Conservation (phyloP, 257 asterid species). For the Salvia hispanica region DNA sequence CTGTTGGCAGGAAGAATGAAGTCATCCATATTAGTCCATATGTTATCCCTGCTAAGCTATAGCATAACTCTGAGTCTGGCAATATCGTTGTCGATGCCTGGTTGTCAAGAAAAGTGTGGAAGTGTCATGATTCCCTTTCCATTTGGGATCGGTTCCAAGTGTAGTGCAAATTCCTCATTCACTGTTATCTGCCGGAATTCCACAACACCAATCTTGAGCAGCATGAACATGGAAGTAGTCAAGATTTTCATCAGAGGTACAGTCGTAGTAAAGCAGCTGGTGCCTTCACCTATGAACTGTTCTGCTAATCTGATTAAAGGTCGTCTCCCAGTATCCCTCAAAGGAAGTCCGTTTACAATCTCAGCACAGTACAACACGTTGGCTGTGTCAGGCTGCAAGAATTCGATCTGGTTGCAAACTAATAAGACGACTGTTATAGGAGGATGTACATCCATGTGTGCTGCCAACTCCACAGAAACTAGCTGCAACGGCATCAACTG, state of each 20-base stretch:
- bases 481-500: conserved; percentile 40
- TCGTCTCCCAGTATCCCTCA: conserved; percentile 17
- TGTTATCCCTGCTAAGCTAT: conserved; percentile 1
- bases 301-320: neutral
- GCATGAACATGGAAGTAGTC: conserved; percentile 27
- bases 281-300: conserved; percentile 29
- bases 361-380: conserved; percentile 25
- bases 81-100: conserved; percentile 22
- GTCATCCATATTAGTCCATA: neutral
- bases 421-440: neutral
- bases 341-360: conserved; percentile 36
- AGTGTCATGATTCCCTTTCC: conserved; percentile 47
- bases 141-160: conserved; percentile 39
- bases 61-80: neutral
- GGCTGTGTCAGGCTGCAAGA: conserved; percentile 35
- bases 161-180: conserved; percentile 33
- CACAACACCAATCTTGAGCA: conserved; percentile 30
- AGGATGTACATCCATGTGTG: conserved; percentile 41
- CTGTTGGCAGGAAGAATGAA: no score
- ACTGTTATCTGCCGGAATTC: conserved; percentile 30
- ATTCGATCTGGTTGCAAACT: conserved; percentile 7
- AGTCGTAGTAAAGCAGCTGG: conserved; percentile 27
- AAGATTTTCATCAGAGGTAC: neutral
- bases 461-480: neutral
- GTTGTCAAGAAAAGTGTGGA: conserved; percentile 40